These are phyloP conservation scores for Neodidymelliopsis sp. DNA, from an alignment of 2,329 filamentous ascomycete species.

Conservation along the genomic window DNA sequence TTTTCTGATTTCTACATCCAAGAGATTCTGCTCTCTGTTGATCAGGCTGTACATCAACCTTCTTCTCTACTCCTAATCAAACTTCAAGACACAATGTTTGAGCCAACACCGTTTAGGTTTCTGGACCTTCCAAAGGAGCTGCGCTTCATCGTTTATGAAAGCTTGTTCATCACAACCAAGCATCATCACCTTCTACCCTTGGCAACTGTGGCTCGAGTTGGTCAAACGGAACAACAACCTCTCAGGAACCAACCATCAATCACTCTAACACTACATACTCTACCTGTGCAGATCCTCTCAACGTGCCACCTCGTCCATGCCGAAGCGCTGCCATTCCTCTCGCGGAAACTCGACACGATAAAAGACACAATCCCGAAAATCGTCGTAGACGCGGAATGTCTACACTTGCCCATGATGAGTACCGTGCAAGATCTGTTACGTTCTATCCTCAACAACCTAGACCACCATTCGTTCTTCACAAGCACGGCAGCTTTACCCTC, in stretches of 20 bases:
- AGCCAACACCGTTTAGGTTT: conserved; percentile 4
- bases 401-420: neutral
- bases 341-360: conserved; percentile 1
- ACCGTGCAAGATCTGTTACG: neutral
- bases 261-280: conserved; percentile 1
- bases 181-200: neutral
- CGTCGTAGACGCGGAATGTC: conserved; percentile 1
- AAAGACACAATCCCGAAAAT: conserved; percentile 1
- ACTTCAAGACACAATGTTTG: neutral
- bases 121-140: conserved; percentile 19
- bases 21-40: neutral
- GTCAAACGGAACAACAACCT: neutral
- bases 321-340: conserved; percentile 7
- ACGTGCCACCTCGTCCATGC: conserved; percentile 12
- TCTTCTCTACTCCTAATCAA: neutral
- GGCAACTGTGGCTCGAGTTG: neutral
- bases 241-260: neutral
- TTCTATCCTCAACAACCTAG: neutral
- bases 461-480: neutral
- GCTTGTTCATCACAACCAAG: conserved; percentile 4
- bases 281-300: conserved; percentile 11
- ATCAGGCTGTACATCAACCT: neutral
- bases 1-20: neutral
- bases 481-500: too few relatives aligned
- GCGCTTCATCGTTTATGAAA: conserved; percentile 19